Evolutionary conservation across 495 filamentous ascomycete species (phyloP).

Genomic region (Penicillium egyptiacum): DNA sequence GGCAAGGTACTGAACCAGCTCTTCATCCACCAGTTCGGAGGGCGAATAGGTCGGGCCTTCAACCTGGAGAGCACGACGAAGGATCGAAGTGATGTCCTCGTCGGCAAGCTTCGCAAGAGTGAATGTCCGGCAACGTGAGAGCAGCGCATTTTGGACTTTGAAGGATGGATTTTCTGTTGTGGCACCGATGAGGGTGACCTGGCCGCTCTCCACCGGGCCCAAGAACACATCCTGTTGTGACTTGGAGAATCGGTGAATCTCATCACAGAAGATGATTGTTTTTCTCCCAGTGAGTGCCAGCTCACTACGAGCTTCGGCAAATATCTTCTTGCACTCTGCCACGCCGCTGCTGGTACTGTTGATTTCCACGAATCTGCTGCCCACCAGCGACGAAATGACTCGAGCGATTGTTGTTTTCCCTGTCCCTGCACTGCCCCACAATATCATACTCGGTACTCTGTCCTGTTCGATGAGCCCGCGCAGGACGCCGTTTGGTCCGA

Average conservation of each 20-base stretch:
- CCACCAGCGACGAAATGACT: conserved; percentile 81
- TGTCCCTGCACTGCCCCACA: conserved; percentile 90
- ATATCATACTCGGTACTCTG: conserved; percentile 87
- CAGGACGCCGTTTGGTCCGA: conserved; percentile 78
- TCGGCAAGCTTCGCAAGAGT: conserved; percentile 73
- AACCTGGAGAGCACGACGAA: conserved; percentile 66
- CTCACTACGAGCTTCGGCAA: conserved; percentile 81
- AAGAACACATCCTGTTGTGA: conserved; percentile 94
- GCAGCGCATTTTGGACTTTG: conserved; percentile 83
- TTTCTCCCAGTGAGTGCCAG: conserved; percentile 77
- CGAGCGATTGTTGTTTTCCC: conserved; percentile 97
- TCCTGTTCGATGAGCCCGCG: conserved; percentile 88
- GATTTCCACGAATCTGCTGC: conserved; percentile 89
- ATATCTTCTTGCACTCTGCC: conserved; percentile 94
- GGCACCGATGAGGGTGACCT: conserved; percentile 88
- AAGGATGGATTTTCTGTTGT: conserved; percentile 98
- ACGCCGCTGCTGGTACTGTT: conserved; percentile 90
- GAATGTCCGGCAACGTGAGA: conserved; percentile 89
- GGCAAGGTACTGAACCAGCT: conserved; percentile 76
- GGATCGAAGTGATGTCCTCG: conserved; percentile 68
- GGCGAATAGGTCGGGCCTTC: conserved; percentile 58
- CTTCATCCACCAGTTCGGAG: conserved; percentile 67
- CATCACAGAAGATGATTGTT: conserved; percentile 97
- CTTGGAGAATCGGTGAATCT: conserved; percentile 94
- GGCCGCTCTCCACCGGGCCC: conserved; percentile 87